Conservation (phyloP, 2,329 filamentous ascomycete species). For the Epichloe amarillans region DNA sequence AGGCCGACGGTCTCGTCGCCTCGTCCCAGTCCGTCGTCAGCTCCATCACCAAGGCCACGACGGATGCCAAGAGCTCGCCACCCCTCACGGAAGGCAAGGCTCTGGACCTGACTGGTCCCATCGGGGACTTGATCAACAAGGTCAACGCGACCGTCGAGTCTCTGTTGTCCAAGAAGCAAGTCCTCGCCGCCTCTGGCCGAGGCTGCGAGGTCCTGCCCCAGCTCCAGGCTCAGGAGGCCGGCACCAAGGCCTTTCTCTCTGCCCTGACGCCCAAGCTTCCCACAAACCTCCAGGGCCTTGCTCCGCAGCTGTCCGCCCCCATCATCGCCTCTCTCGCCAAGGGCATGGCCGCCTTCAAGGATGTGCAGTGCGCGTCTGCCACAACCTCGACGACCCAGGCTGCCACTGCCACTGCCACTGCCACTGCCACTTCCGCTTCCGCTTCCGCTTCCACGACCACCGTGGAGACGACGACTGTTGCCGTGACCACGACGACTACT, state of each 20-base stretch:
- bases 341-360: slow-evolving; percentile 3
- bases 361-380: neutral
- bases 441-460: neutral
- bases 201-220: slow-evolving; percentile 3
- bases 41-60: neutral
- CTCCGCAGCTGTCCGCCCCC: neutral
- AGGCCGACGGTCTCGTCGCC: neutral
- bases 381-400: neutral
- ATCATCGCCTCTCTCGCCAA: neutral
- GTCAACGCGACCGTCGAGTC: neutral
- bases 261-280: slow-evolving; percentile 1
- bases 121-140: neutral
- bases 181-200: neutral
- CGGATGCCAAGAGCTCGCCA: neutral
- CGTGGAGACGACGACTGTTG: neutral
- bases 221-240: neutral
- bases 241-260: neutral
- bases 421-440: no score
- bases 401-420: neutral
- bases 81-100: neutral
- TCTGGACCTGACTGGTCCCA: neutral
- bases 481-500: neutral
- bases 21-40: neutral
- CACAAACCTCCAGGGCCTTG: neutral
- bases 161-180: slow-evolving; percentile 2